Evolutionary conservation across 345 rosid genomes (phyloP), one percentile per base, ranked within the genome.

Genomic region (Populus pruinosa): DNA sequence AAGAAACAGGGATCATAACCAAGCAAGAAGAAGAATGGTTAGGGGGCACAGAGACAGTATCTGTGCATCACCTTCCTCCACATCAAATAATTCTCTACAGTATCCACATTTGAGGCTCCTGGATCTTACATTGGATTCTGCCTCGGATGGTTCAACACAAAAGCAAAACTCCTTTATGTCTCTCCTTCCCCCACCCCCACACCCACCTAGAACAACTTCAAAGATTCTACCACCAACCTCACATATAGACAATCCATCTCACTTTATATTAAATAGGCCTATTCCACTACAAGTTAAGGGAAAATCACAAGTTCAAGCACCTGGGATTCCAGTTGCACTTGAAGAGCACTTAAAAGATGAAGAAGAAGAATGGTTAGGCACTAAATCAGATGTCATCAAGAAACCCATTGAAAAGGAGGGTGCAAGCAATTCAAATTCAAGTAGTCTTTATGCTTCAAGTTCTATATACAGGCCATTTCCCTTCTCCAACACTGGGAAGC

Each of bases 141-240:
- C 83, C 47, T 25, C 75, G 5, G 83, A 85, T 44, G 78, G 66
- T 76, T 79, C 83, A 10, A 81, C 74, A 20, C 82, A 80, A 9
- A 79, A 83, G n/a, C 72, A 74, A 74, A 83, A 77, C 20, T 86
- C 90, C 73, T 86, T 86, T 85, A 82, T 86, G 44, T 86, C 87
- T 70, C 87, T 85, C 62, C 64, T 84, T 77, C 89, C 88, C 69
- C 88, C 90, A 49, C 89, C 90, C 8, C 87, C 90, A 49, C 89
- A 88, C 8, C 87, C 86, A 67, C 86, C 86, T 11, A 82, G 86
- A 75, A 77, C 88, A 69, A 53, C 82, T 67, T 87, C 91, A 23
- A 88, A 77, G 83, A 87, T 87, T 65, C 25, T 88, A 29, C 85
- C 86, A 71, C 82, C 86, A 47, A 47, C 65, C 39, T 44, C 80